Percentiles rank a stretch among this genome's conserved stretches.
phyloP scores from a whole-genome alignment of 106 monocot species.

The Dioscorea alata region DNA sequence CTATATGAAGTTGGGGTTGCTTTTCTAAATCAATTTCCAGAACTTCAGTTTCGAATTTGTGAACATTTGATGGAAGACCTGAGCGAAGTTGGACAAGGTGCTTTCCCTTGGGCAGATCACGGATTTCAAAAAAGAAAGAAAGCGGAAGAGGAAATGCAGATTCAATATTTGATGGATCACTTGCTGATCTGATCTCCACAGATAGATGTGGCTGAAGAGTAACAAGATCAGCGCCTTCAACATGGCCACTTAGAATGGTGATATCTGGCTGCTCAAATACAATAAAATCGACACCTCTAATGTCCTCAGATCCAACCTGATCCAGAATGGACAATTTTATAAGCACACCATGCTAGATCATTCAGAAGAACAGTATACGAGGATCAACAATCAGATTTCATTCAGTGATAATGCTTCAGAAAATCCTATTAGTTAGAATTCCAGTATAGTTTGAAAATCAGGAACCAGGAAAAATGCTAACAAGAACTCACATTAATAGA shows the following conservation, averaged over 20 bases:
- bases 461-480: not conserved
- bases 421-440: too few species aligned
- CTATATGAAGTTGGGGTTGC: constrained; percentile 72
- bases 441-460: not conserved
- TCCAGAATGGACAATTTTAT: not conserved
- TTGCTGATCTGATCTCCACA: constrained; percentile 67
- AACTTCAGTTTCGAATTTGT: constrained; percentile 67
- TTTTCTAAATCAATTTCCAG: constrained; percentile 78
- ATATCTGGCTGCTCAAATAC: constrained; percentile 82
- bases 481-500: constrained; percentile 36
- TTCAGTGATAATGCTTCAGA: not conserved
- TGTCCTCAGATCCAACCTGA: constrained; percentile 77
- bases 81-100: constrained; percentile 73
- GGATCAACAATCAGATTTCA: not conserved
- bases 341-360: not conserved
- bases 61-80: constrained; percentile 34
- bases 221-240: constrained; percentile 62
- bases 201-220: constrained; percentile 65
- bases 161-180: constrained; percentile 56
- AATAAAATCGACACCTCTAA: constrained; percentile 68
- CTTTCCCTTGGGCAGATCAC: constrained; percentile 69
- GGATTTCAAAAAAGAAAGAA: constrained; percentile 70
- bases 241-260: constrained; percentile 84
- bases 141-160: constrained; percentile 67
- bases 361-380: not conserved